Conservation (phyloP, 257 asterid genomes). For the Scutellaria minor region DNA sequence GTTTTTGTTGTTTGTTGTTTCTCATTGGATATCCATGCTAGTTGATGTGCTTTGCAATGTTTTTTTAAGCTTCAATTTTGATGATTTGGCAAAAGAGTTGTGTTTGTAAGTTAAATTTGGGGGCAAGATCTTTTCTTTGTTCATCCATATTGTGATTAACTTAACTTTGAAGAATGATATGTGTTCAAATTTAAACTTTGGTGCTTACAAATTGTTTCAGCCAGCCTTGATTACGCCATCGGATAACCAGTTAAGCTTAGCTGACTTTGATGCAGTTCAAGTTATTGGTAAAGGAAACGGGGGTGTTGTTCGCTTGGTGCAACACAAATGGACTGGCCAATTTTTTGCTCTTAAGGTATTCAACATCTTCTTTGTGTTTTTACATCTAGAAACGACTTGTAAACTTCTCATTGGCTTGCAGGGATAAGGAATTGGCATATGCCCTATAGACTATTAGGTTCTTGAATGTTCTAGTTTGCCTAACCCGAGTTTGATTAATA, state of each 20-base stretch:
- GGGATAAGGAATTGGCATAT: background rate
- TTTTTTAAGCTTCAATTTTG: background rate
- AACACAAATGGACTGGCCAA: constrained; percentile 94
- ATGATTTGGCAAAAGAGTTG: constrained; percentile 17
- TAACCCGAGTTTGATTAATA: background rate
- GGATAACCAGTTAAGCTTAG: constrained; percentile 92
- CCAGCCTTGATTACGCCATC: constrained; percentile 83
- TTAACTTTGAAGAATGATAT: constrained; percentile 15
- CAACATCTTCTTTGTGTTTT: background rate
- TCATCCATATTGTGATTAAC: background rate
- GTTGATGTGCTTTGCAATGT: constrained; percentile 7
- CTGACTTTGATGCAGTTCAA: constrained; percentile 90
- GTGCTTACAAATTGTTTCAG: constrained; percentile 48
- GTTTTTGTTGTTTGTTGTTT: background rate
- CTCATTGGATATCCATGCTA: constrained; percentile 8
- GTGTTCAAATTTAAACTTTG: background rate
- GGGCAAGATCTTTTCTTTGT: constrained; percentile 3
- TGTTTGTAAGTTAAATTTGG: constrained; percentile 22
- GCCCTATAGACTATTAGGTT: background rate
- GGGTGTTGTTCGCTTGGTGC: constrained; percentile 92
- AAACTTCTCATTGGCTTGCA: constrained; percentile 3
- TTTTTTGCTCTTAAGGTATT: constrained; percentile 95
- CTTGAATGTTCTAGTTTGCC: constrained; percentile 8
- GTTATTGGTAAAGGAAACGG: constrained; percentile 98
- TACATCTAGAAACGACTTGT: background rate